Evolutionary conservation across 192 early-diverging fungal genomes (phyloP), one percentile per base, ranked within the genome.

Genomic region (Rhizoclosmatium sp.): DNA sequence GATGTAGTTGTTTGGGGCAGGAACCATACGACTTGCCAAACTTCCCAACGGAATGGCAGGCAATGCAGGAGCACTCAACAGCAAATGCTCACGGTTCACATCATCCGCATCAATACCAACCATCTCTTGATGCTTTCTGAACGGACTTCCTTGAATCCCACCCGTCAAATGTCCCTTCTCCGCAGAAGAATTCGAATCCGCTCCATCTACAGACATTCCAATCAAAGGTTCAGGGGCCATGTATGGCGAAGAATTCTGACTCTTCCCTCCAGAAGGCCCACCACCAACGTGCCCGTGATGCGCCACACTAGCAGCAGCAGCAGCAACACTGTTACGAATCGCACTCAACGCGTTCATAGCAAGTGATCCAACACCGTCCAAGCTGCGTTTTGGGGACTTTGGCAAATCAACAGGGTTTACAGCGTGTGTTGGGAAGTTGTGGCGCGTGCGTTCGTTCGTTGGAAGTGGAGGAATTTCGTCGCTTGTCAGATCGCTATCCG

Each of bases 141-240:
- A 62, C 60, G 60, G 60, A 7, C 10, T 19, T 19, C 60, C 39
- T 7, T 7, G 4, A 19, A 21, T 4, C 23, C 21, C 60, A 23
- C 60, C 60, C 4, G 39, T 21, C 5, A 5, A 7, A 21, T 21
- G 10, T 54, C 51, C 51, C 5, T 7, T 16, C 5, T 12, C 51
- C 5, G 5, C 51, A 12, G 51, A 7, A 16, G 5, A 7, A 7
- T 7, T 40, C 21, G 21, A 7, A 49, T 75, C 72, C 39, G 47
- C 10, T 31, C 9, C n/a, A 19, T 75, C 72, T 4, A 7, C 41
- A 21, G 40, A 47, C 59, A 60, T 60, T 16, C 23, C 14, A 19
- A 75, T 42, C 39, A 75, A 47, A 2, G 72, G 72, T 21, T 75
- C 72, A 2, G 72, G 72, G 2, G 72, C 72, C 72, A 75, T 75